phyloP scores from a whole-genome alignment of 2,329 filamentous ascomycete genomes.

The Botryotinia convoluta region DNA sequence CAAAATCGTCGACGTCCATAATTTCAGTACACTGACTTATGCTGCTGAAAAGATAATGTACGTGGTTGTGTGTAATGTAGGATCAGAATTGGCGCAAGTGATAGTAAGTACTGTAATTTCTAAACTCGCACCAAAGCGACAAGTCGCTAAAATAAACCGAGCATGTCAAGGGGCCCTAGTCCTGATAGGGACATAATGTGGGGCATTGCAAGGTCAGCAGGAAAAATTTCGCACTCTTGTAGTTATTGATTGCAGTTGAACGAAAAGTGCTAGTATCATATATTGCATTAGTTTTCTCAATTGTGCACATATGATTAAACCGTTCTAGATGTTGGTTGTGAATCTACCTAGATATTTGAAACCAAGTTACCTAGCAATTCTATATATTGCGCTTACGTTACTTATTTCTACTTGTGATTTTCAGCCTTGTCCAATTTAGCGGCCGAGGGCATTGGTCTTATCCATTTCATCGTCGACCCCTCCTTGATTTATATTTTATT shows the following conservation, averaged over 20 bases:
- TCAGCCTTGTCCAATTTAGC: conserved; percentile 18
- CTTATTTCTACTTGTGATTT: neutral
- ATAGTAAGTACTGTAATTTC: conserved; percentile 10
- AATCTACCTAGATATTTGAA: neutral
- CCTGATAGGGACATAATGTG: conserved; percentile 8
- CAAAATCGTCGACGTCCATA: conserved; percentile 41
- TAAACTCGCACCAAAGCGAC: conserved; percentile 18
- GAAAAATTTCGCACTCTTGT: conserved; percentile 20
- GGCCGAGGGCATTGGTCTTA: neutral
- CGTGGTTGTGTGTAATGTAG: conserved; percentile 15
- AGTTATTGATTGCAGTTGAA: neutral
- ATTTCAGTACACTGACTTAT: conserved; percentile 8
- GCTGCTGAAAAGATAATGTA: neutral
- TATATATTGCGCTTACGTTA: neutral
- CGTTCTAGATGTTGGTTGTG: neutral
- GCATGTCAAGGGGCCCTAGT: conserved; percentile 19
- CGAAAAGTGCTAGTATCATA: neutral
- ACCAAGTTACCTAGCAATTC: neutral
- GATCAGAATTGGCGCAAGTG: conserved; percentile 6
- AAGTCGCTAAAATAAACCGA: conserved; percentile 21
- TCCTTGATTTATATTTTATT: neutral
- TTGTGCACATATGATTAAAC: neutral
- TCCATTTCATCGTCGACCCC: conserved; percentile 8
- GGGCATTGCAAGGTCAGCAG: conserved; percentile 13
- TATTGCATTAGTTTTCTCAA: neutral